These are phyloP conservation scores for Aspergillus pseudoterreus DNA, from an alignment of 2,329 filamentous ascomycete species.

Conservation along the genomic window DNA sequence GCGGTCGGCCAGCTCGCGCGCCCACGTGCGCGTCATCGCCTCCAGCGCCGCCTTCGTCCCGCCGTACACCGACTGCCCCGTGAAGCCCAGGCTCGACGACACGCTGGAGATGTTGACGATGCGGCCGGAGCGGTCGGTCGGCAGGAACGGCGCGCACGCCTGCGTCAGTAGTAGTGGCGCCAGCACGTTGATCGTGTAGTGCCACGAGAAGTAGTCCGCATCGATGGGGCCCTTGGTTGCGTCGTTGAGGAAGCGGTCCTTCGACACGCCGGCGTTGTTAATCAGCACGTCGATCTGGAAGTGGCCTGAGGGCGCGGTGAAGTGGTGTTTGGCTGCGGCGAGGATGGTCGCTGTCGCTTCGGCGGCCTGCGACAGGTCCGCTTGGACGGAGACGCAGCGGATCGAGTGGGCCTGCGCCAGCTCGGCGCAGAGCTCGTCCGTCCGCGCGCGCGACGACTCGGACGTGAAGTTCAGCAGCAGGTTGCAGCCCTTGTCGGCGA, in stretches of 20 bases:
- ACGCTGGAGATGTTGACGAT: constrained; percentile 62
- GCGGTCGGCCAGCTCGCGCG: constrained; percentile 58
- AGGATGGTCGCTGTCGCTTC: constrained; percentile 58
- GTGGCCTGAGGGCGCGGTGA: constrained; percentile 42
- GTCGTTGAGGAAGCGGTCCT: constrained; percentile 57
- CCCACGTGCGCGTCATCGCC: constrained; percentile 67
- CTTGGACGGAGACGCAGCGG: constrained; percentile 61
- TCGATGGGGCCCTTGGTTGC: constrained; percentile 58
- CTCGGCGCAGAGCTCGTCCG: constrained; percentile 52
- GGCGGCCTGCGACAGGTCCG: constrained; percentile 63
- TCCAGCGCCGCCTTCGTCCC: constrained; percentile 66
- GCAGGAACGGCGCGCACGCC: constrained; percentile 67
- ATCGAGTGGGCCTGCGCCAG: constrained; percentile 58
- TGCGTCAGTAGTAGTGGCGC: constrained; percentile 76
- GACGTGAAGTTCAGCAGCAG: constrained; percentile 71
- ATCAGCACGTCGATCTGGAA: constrained; percentile 78
- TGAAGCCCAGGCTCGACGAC: constrained; percentile 55
- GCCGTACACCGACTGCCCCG: constrained; percentile 59
- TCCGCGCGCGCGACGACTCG: constrained; percentile 53
- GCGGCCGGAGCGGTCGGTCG: constrained; percentile 61
- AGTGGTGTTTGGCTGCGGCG: constrained; percentile 55
- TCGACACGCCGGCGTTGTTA: constrained; percentile 74
- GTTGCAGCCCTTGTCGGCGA: constrained; percentile 69
- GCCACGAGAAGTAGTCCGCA: constrained; percentile 62
- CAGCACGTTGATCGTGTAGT: constrained; percentile 77